Conservation (phyloP, 2,329 filamentous ascomycete species). For the Pseudogymnoascus sp. region DNA sequence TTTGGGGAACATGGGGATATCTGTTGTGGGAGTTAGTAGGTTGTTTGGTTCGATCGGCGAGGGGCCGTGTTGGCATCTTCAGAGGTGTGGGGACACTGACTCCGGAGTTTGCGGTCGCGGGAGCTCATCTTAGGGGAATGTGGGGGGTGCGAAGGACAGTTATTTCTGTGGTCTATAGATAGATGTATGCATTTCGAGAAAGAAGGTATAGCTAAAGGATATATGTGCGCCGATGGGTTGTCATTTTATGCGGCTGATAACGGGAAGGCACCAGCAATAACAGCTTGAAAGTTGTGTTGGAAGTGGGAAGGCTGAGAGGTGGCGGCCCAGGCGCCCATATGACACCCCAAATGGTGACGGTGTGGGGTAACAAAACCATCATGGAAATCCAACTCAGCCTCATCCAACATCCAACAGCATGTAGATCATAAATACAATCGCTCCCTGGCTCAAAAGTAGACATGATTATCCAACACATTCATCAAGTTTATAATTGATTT, state of each 20-base stretch:
- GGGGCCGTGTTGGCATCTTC: neutral
- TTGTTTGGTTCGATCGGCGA: neutral
- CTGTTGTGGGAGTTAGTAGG: neutral
- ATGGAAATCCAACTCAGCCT: neutral
- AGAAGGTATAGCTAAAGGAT: neutral
- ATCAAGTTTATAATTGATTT: neutral
- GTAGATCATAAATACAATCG: neutral
- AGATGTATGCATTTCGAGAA: neutral
- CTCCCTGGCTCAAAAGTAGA: neutral
- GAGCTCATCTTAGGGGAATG: neutral
- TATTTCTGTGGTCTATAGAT: neutral
- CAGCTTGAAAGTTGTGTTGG: neutral
- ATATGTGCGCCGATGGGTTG: neutral
- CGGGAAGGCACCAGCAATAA: neutral
- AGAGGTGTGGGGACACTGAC: neutral
- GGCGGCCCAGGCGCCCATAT: too few species aligned
- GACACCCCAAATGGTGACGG: neutral
- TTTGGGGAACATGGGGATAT: constrained; percentile 8
- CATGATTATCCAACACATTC: neutral
- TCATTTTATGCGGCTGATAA: neutral
- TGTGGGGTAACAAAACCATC: neutral
- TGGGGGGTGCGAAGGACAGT: neutral
- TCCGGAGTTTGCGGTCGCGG: neutral
- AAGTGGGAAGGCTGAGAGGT: neutral
- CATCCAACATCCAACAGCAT: neutral